Evolutionary conservation across 805 yeast genomes (phyloP), one percentile per base, ranked within the genome.

Genomic region (Wickerhamomyces chaumierensis): DNA sequence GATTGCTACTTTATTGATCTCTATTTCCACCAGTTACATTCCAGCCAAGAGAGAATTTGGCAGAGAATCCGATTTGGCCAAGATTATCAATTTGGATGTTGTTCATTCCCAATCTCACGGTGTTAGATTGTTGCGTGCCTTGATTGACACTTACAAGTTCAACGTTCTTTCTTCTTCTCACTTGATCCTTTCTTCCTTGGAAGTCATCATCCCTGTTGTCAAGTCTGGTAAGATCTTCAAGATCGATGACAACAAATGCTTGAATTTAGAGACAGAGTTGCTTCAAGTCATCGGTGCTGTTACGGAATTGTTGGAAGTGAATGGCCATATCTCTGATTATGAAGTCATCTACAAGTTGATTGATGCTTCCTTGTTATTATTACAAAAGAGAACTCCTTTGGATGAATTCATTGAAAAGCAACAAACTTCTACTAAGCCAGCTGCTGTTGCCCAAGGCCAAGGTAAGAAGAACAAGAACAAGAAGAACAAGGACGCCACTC

Each of bases 21-120:
- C 78, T 15, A 56, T 84, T 41, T 75, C 78, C 45, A 57, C 69
- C 13, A 71, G 66, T 38, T 75, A 73, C 43, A 57, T 77, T 29
- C 66, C 76, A 2, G 65, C 78, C 51, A 73, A 70, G 46, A 65
- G 69, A 36, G 85, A 78, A 19, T 37, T 66, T 43, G 68, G 81
- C 41, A 65, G 80, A 43, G 81, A 78, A 49, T 62, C 60, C 8
- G 59, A 63, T 9, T 57, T 77, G 33, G 71, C 67, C 40, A 54
- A 60, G 12, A 52, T 66, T 18, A 63, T 81, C 15, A 50, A 55
- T 14, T 53, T 61, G 3, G 62, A 79, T 14, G 53, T 78, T 25
- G 48, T 58, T 8, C 58, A 61, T 18, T 55, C 70, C 35, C 79
- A 78, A 48, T 47, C 52, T 17, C 49, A 60, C 32, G 74, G 80